Base-by-base conservation (phyloP, 208 protist species). In the Acanthamoeba royreba region DNA sequence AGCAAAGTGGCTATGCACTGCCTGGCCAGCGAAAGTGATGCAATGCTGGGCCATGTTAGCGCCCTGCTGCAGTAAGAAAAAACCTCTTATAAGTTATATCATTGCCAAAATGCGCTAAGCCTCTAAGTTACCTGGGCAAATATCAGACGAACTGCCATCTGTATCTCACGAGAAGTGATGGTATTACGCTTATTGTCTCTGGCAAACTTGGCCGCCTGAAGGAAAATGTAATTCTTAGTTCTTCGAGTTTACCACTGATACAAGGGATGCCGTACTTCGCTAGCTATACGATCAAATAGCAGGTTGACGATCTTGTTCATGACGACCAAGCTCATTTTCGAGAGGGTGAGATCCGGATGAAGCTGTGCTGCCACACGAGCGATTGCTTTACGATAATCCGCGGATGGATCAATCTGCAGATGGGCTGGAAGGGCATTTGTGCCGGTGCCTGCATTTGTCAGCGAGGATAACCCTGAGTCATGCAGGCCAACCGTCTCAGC, bases 271-370 rank as follows among this genome's bases (percentile, higher is more conserved):
- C 4, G 69, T 43, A 81, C 69, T 17, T 49, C 15, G 0, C 40
- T 47, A 3, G 81, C 53, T 13, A 89, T 55, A 9, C 53, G 46
- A 25, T 89, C 81, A 25, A 89, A 69, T 15, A 89, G 35, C 35
- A 89, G 53, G 40, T 89, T 89, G 31, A 89, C 81, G 46, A 89
- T 89, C 53, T 89, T 89, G 81, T 89, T 89, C 81, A 89, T 89
- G 49, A 89, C 81, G 46, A 89, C 49, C 15, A 66, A 35, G 33
- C 81, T 89, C 53, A 69, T 89, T 47, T 89, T 89, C 19, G 81
- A 89, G 28, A 89, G 53, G 8, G 81, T 28, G 46, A 89, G 53
- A 31, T 89, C 81, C 1, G 81, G 81, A 31, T 89, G 81, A 61
- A 89, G 81, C 81, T 89, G 81, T 40, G 81, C 81, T 3, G 49